Evolutionary conservation across 768 basidiomycete species (phyloP).

Genomic region (Serendipita indica): DNA sequence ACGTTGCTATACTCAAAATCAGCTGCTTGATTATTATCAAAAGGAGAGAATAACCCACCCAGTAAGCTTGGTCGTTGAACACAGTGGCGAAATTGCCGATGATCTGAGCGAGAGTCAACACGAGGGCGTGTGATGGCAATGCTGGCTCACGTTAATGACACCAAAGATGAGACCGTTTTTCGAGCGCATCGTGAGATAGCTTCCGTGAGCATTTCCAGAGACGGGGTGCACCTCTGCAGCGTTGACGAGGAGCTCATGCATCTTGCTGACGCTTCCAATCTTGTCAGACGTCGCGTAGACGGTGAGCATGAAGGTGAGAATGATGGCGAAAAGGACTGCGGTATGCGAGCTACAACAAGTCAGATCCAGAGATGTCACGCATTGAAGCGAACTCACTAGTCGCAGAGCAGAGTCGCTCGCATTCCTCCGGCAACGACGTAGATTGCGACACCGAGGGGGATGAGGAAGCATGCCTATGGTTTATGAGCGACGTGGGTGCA

Average conservation of each 20-base stretch:
- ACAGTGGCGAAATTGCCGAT: constrained; percentile 47
- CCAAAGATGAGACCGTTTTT: constrained; percentile 68
- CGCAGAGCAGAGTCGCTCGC: constrained; percentile 72
- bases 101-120: constrained; percentile 22
- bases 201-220: constrained; percentile 67
- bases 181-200: constrained; percentile 65
- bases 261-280: constrained; percentile 62
- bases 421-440: constrained; percentile 82
- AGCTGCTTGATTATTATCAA: background rate
- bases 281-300: constrained; percentile 66
- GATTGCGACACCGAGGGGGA: constrained; percentile 73
- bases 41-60: constrained; percentile 20
- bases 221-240: constrained; percentile 46
- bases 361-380: background rate
- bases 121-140: background rate
- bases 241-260: constrained; percentile 64
- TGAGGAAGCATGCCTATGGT: constrained; percentile 64
- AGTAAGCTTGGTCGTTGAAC: constrained; percentile 62
- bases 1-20: constrained; percentile 37
- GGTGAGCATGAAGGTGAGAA: constrained; percentile 57
- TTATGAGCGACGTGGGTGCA: background rate
- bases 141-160: constrained; percentile 48
- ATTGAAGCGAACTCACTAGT: constrained; percentile 42
- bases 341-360: constrained; percentile 56
- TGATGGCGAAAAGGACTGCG: constrained; percentile 70